phyloP scores from a whole-genome alignment of 257 asterid genomes.

The Fraxinus quadrangulata region DNA sequence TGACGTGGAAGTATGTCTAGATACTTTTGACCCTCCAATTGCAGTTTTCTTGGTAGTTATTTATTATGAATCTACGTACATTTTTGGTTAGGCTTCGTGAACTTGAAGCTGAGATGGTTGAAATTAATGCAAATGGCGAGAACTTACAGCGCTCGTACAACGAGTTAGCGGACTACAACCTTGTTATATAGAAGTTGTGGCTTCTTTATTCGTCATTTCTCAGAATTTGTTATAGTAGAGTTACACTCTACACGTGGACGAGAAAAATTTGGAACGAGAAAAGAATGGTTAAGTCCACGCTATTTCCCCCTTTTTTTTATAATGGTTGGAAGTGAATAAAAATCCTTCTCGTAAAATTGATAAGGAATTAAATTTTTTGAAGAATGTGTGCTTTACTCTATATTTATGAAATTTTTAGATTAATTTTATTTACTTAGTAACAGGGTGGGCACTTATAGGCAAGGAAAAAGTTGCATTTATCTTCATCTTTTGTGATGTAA shows the following conservation, averaged over 20 bases:
- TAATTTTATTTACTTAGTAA: not conserved
- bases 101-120: too few relatives aligned
- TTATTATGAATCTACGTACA: constrained; percentile 16
- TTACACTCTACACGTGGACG: not conserved
- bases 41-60: constrained; percentile 1
- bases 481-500: not conserved
- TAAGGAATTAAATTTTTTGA: not conserved
- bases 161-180: constrained; percentile 42
- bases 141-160: too few relatives aligned
- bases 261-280: not conserved
- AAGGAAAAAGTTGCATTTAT: not conserved
- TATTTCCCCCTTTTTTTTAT: too few relatives aligned
- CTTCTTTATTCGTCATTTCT: constrained; percentile 2
- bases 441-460: not conserved
- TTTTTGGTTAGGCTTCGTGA: too few relatives aligned
- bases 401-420: not conserved
- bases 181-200: constrained; percentile 71
- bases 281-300: not conserved
- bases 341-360: not conserved
- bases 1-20: constrained; percentile 65
- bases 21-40: constrained; percentile 12
- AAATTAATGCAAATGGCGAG: too few relatives aligned
- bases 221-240: constrained; percentile 15
- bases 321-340: not conserved
- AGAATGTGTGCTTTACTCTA: not conserved